Evolutionary conservation across 1,139 yeast species (phyloP), one percentile per base, ranked within the genome.

Genomic region (Scheffersomyces parashehatae): DNA sequence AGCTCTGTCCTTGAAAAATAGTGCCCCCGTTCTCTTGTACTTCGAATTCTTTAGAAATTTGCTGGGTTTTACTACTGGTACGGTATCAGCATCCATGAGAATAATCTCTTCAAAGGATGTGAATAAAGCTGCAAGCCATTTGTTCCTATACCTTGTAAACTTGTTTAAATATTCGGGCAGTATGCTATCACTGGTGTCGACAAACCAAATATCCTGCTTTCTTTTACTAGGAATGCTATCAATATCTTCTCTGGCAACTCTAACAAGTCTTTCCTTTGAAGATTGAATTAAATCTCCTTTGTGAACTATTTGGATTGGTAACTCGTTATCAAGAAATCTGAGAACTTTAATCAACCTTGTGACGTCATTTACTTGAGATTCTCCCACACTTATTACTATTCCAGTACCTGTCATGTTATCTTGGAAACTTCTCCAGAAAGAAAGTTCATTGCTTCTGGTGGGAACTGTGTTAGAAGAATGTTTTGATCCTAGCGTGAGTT

Each of bases 231-330:
- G 15, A 11, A 16, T 8, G 8, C 10, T n/a, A 5, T 14, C 6
- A 6, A 12, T 20, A 3, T 6, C 8, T 6, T 24, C 30, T 5
- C 36, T 24, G 6, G 38, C 24, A 10, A 28, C 42, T 5, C 14
- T 24, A 11, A 40, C 43, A 20, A 39, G 37, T 2, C 16, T 29
- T 2, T 24, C 26, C 5, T 46, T 28, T 1, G 37, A 13, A 3
- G 9, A 15, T 2, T 12, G 31, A 3, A 32, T 20, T 16, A 49
- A 35, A 8, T 33, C 32, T 11, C 36, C 36, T 10, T 44, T 32
- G 55, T 61, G 62, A 3, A 72, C 58, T 38, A 74, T 56, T 53
- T 73, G 68, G 33, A 72, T 64, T 1, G 78, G 77, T 20, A 67
- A 55, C 10, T 47, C 45, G 47, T 69, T 73, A 20, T 57, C 54